phyloP scores from a whole-genome alignment of 306 rosid genomes.

The Trichosanthes cucumerina region DNA sequence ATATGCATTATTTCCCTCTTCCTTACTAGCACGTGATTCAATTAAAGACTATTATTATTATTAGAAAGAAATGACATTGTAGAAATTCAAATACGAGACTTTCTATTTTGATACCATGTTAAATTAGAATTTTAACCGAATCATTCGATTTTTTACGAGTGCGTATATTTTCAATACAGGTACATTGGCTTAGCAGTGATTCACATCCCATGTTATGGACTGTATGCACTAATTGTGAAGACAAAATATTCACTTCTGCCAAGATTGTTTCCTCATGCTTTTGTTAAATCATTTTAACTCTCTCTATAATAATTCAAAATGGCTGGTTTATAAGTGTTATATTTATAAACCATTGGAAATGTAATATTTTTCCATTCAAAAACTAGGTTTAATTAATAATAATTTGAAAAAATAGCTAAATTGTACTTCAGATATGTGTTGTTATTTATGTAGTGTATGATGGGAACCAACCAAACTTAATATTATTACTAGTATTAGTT shows the following conservation, averaged over 20 bases:
- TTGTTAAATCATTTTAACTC: slow-evolving; percentile 4
- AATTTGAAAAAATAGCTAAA: not conserved
- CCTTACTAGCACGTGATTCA: too few relatives aligned
- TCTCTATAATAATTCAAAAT: not conserved
- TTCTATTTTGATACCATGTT: not conserved
- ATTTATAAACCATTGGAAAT: not conserved
- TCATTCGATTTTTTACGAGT: not conserved
- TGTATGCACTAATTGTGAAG: slow-evolving; percentile 45
- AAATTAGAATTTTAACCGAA: not conserved
- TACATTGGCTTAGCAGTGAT: slow-evolving; percentile 46
- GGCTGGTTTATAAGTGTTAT: not conserved
- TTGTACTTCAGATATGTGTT: not conserved
- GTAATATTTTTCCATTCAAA: not conserved
- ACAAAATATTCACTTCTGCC: slow-evolving; percentile 44
- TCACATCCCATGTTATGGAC: slow-evolving; percentile 71
- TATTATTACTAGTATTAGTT: too few relatives aligned
- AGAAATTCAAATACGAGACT: not conserved
- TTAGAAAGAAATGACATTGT: not conserved
- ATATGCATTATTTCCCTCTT: too few relatives aligned
- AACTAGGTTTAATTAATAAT: not conserved
- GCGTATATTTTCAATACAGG: slow-evolving; percentile 25
- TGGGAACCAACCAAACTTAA: too few relatives aligned
- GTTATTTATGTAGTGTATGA: too few relatives aligned
- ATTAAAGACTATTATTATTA: too few relatives aligned
- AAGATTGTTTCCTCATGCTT: slow-evolving; percentile 41